A percentile compares a stretch with the other conserved stretches of the same genome.
Evolutionary conservation across 148 eudicot species (phyloP).

Genomic region (Rhododendron molle): DNA sequence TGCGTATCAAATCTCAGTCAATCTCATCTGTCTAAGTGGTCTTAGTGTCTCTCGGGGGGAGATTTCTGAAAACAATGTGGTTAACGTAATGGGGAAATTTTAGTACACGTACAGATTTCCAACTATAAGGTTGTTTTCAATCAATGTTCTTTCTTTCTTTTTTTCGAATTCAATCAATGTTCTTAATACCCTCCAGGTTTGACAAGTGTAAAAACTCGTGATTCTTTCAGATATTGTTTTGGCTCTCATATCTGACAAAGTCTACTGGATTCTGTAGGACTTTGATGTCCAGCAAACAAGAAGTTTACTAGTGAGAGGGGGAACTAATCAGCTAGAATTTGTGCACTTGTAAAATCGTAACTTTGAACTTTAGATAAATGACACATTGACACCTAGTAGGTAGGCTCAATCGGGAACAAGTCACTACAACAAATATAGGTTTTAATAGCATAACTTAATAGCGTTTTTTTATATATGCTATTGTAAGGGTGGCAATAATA

Average conservation of each 20-base stretch:
- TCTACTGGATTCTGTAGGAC: constrained; percentile 39
- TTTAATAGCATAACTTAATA: too few relatives aligned
- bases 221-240: neutral
- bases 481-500: too few relatives aligned
- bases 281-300: too few relatives aligned
- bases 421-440: too few relatives aligned
- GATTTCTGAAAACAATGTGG: neutral
- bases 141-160: neutral
- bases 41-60: neutral
- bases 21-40: neutral
- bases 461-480: too few relatives aligned
- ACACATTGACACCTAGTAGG: too few relatives aligned
- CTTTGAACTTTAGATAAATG: too few relatives aligned
- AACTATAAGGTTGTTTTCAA: neutral
- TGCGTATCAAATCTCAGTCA: neutral
- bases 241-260: neutral
- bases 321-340: too few relatives aligned
- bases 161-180: neutral
- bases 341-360: too few relatives aligned
- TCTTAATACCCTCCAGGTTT: neutral
- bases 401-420: too few relatives aligned
- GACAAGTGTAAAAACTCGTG: neutral
- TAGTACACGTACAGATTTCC: neutral
- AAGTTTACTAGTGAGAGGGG: too few relatives aligned
- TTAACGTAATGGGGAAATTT: neutral